phyloP scores from a whole-genome alignment of 2,329 filamentous ascomycete genomes.

The Botryosphaeria agaves region DNA sequence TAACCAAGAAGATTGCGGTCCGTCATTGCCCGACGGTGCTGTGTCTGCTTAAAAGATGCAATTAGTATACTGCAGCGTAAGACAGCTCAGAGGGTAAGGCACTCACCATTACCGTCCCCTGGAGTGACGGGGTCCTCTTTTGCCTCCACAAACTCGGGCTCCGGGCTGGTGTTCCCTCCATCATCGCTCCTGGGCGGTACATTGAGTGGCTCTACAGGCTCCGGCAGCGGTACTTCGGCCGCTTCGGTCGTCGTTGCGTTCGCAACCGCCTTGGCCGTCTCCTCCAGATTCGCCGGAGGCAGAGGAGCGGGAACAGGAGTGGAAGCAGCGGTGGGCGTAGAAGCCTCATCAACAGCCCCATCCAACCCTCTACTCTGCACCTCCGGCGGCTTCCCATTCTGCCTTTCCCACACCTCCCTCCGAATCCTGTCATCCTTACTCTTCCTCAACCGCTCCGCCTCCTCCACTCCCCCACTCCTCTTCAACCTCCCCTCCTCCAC shows the following conservation, averaged over 20 bases:
- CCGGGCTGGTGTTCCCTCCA: slow-evolving; percentile 7
- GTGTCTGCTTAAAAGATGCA: no score
- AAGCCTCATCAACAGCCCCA: slow-evolving; percentile 8
- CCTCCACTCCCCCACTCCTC: slow-evolving; percentile 90
- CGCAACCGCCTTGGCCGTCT: slow-evolving; percentile 1
- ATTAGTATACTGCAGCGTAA: no score
- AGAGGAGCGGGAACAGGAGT: no score
- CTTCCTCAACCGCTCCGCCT: slow-evolving; percentile 70
- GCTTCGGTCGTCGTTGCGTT: background rate
- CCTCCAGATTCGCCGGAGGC: background rate
- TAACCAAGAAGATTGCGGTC: no score
- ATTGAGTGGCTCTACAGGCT: no score
- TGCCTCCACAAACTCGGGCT: slow-evolving; percentile 13
- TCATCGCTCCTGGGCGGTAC: no score
- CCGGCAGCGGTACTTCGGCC: no score
- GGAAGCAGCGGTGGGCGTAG: no score
- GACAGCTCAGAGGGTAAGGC: no score
- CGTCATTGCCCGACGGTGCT: no score
- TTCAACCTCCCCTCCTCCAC: slow-evolving; percentile 84
- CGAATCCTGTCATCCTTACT: slow-evolving; percentile 76
- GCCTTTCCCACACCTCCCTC: slow-evolving; percentile 48
- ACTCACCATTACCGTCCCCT: no score
- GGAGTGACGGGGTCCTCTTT: slow-evolving; percentile 9
- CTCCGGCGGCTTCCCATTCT: slow-evolving; percentile 31
- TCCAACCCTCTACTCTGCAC: no score